Conservation (phyloP, 2,329 filamentous ascomycete species). For the Aspergillus sergii region DNA sequence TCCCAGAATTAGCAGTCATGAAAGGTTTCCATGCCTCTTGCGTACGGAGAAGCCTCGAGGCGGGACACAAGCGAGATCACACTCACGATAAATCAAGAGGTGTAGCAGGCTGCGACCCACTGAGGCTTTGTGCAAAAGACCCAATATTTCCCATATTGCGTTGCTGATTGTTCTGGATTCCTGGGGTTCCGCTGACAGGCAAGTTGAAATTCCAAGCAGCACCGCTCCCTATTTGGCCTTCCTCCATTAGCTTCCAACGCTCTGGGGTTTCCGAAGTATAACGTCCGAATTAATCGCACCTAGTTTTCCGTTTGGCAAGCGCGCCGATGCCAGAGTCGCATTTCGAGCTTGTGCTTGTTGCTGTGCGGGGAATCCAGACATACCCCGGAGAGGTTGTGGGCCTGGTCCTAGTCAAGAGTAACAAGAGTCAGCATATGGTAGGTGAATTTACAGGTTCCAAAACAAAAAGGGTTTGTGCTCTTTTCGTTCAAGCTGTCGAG, state of each 20-base stretch:
- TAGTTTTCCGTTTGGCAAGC: conserved; percentile 58
- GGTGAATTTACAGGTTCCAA: neutral
- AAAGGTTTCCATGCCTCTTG: conserved; percentile 9
- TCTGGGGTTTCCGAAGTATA: neutral
- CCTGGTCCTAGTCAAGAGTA: conserved; percentile 44
- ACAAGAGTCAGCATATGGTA: conserved; percentile 16
- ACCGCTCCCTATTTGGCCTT: conserved; percentile 48
- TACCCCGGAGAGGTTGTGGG: conserved; percentile 55
- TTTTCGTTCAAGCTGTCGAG: neutral
- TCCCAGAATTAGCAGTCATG: conserved; percentile 10
- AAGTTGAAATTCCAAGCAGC: conserved; percentile 62
- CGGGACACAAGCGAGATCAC: conserved; percentile 7
- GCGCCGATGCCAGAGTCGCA: conserved; percentile 50
- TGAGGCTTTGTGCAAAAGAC: conserved; percentile 60
- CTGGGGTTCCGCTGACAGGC: conserved; percentile 56
- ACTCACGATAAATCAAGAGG: conserved; percentile 62
- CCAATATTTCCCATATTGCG: conserved; percentile 54
- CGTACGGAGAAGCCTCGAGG: conserved; percentile 1
- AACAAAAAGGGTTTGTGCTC: neutral
- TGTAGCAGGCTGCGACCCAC: conserved; percentile 55
- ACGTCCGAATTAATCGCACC: conserved; percentile 40
- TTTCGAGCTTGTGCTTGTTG: conserved; percentile 52
- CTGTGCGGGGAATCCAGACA: conserved; percentile 57
- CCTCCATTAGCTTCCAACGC: conserved; percentile 26
- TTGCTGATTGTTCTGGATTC: conserved; percentile 53